Conservation (phyloP, 2,329 filamentous ascomycete species). For the Nemania sp. region DNA sequence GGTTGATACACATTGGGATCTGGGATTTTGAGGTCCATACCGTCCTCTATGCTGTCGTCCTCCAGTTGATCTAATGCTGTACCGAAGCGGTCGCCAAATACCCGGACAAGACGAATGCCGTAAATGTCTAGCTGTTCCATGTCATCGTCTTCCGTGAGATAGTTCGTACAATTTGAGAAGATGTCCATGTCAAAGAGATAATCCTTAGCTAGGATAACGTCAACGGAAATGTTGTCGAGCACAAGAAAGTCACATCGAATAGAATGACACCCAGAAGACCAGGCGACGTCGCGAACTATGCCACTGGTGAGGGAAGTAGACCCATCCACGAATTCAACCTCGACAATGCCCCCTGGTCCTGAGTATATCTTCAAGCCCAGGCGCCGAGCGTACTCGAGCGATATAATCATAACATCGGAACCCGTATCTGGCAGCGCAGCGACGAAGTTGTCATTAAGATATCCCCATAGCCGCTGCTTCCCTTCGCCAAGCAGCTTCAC, state of each 20-base stretch:
- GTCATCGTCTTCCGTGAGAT: constrained; percentile 3
- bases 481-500: constrained; percentile 5
- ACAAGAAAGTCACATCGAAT: constrained; percentile 21
- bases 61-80: not conserved
- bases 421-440: constrained; percentile 18
- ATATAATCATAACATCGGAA: constrained; percentile 10
- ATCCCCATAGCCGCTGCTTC: constrained; percentile 3
- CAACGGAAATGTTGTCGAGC: constrained; percentile 11
- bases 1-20: not conserved
- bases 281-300: not conserved
- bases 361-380: constrained; percentile 2
- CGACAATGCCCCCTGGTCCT: not conserved
- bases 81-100: constrained; percentile 9
- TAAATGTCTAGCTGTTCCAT: not conserved
- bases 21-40: not conserved
- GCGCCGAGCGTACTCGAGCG: not conserved
- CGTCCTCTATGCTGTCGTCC: constrained; percentile 13
- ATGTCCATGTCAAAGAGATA: constrained; percentile 18
- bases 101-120: constrained; percentile 14
- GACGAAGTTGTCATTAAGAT: not conserved
- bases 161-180: not conserved
- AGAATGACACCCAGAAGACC: constrained; percentile 7
- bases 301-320: not conserved
- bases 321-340: constrained; percentile 23
- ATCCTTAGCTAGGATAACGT: constrained; percentile 12